phyloP scores from a whole-genome alignment of 140 eudicot genomes.

The Cichorium intybus region DNA sequence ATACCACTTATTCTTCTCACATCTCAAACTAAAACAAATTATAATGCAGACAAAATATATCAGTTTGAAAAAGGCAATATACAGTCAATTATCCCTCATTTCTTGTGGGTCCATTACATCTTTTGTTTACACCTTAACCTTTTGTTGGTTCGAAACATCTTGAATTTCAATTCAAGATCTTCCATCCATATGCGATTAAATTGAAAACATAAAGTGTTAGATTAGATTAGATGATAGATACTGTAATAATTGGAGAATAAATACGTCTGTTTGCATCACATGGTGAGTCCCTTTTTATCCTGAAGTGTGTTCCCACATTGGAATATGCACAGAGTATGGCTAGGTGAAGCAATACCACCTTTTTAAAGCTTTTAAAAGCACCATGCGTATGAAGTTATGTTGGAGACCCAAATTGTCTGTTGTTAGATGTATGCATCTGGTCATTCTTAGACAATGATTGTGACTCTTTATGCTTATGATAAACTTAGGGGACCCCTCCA shows the following conservation, averaged over 20 bases:
- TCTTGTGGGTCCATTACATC: slow-evolving; percentile 34
- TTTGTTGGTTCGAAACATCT: slow-evolving; percentile 19
- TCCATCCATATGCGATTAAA: background rate
- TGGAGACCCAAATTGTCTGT: slow-evolving; percentile 31
- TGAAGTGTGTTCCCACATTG: slow-evolving; percentile 25
- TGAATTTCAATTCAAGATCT: slow-evolving; percentile 18
- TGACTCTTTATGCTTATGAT: slow-evolving; percentile 26
- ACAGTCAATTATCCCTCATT: slow-evolving; percentile 20
- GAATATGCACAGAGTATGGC: slow-evolving; percentile 24
- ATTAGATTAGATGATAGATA: slow-evolving; percentile 17
- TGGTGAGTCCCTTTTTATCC: slow-evolving; percentile 31
- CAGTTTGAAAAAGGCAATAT: slow-evolving; percentile 16
- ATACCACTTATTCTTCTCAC: slow-evolving; percentile 16
- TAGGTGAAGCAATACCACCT: slow-evolving; percentile 24
- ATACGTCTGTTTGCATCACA: slow-evolving; percentile 26
- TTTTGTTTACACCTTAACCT: slow-evolving; percentile 2
- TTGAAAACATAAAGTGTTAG: background rate
- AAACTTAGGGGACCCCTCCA: slow-evolving; percentile 33
- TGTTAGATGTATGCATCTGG: slow-evolving; percentile 17
- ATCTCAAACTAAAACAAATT: slow-evolving; percentile 29
- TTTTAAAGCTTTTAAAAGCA: slow-evolving; percentile 27
- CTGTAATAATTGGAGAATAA: slow-evolving; percentile 20
- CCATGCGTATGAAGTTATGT: slow-evolving; percentile 26
- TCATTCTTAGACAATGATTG: slow-evolving; percentile 28
- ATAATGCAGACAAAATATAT: slow-evolving; percentile 31